A percentile compares a stretch with the other conserved stretches of the same genome.
phyloP scores from a whole-genome alignment of 192 early-diverging fungal species.

The Rhizoclosmatium sp. region DNA sequence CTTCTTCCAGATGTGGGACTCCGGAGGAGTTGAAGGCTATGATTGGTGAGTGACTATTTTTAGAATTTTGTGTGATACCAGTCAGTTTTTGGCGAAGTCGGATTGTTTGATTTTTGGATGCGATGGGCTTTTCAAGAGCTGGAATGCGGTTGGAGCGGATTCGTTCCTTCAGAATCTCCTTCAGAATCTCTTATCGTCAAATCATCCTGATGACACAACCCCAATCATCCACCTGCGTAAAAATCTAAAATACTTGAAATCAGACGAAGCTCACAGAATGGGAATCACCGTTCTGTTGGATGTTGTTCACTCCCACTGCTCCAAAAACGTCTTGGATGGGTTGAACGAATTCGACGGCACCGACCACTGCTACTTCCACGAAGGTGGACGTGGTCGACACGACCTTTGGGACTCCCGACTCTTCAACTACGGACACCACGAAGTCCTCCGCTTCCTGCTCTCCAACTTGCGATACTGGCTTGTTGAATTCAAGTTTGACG shows the following conservation, averaged over 20 bases:
- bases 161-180: too few relatives aligned
- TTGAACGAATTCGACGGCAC: slow-evolving; percentile 93
- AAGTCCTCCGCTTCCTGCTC: slow-evolving; percentile 91
- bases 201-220: too few relatives aligned
- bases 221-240: too few relatives aligned
- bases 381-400: slow-evolving; percentile 82
- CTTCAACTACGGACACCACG: slow-evolving; percentile 95
- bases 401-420: slow-evolving; percentile 93
- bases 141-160: too few relatives aligned
- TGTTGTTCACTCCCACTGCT: slow-evolving; percentile 96
- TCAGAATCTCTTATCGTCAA: too few relatives aligned
- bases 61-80: not conserved
- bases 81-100: too few relatives aligned
- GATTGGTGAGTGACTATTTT: slow-evolving; percentile 72
- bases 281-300: slow-evolving; percentile 91
- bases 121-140: too few relatives aligned
- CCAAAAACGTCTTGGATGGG: slow-evolving; percentile 94
- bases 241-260: too few relatives aligned
- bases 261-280: slow-evolving; percentile 70
- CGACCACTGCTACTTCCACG: slow-evolving; percentile 97
- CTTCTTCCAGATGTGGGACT: slow-evolving; percentile 88
- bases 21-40: slow-evolving; percentile 93
- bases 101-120: too few relatives aligned
- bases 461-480: slow-evolving; percentile 96
- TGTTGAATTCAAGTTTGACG: slow-evolving; percentile 89